A percentile compares a stretch with the other conserved stretches of the same genome.
phyloP scores from a whole-genome alignment of 1,284 basidiomycete genomes.

The Tilletia indica region DNA sequence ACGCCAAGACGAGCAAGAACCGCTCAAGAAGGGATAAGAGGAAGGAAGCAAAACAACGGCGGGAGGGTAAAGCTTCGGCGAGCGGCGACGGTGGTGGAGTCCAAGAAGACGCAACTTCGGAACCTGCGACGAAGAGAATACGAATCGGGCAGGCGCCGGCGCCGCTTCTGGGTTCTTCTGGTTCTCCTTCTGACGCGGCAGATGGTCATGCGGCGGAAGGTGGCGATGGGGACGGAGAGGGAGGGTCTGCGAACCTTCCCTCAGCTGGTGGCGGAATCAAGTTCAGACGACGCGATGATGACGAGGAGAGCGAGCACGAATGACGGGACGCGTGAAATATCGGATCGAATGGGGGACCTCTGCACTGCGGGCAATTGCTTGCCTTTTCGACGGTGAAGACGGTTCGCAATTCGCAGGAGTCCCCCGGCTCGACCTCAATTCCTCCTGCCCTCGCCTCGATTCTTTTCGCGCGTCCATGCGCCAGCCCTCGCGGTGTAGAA shows the following conservation, averaged over 20 bases:
- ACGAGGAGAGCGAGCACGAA: neutral
- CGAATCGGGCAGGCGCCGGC: conserved; percentile 14
- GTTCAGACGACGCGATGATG: conserved; percentile 1
- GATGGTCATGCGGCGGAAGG: neutral
- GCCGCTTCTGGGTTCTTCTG: neutral
- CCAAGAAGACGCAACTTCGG: neutral
- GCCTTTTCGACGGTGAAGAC: too few relatives aligned
- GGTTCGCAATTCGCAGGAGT: too few relatives aligned
- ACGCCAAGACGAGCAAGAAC: conserved; percentile 20
- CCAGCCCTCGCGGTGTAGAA: too few relatives aligned
- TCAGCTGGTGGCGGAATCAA: neutral
- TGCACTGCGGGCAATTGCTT: too few relatives aligned
- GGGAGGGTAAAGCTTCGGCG: neutral
- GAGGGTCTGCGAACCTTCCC: too few relatives aligned
- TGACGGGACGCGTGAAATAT: neutral
- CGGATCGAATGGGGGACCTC: neutral
- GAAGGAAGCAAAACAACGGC: neutral
- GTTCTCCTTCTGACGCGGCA: too few relatives aligned
- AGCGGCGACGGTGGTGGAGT: neutral
- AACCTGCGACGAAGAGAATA: conserved; percentile 6
- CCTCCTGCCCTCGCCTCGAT: too few relatives aligned
- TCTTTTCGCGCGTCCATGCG: too few relatives aligned
- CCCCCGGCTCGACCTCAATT: too few relatives aligned
- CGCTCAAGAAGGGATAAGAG: conserved; percentile 9
- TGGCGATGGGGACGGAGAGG: neutral